Conservation (phyloP, 345 rosid species). For the Eucalyptus polybractea region DNA sequence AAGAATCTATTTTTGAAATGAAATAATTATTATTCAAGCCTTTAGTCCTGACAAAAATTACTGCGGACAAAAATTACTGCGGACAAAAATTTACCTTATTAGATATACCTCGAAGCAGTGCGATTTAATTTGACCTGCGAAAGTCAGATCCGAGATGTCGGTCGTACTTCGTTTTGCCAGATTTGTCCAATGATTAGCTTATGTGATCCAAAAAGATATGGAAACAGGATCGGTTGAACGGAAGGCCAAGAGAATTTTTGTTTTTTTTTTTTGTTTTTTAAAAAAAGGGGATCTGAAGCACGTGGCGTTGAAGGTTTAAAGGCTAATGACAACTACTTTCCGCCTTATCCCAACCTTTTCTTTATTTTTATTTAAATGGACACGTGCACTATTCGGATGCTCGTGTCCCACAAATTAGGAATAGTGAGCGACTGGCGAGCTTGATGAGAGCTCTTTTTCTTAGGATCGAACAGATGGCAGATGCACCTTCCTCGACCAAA, state of each 20-base stretch:
- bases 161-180: background rate
- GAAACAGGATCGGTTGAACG: background rate
- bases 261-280: too few species aligned
- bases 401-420: background rate
- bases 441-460: background rate
- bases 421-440: background rate
- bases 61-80: background rate
- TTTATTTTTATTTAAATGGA: background rate
- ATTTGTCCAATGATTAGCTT: background rate
- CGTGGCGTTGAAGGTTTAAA: background rate
- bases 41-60: too few species aligned
- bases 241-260: background rate
- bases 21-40: background rate
- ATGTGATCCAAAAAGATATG: background rate
- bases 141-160: background rate
- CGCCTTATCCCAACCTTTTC: background rate
- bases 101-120: background rate
- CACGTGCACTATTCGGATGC: background rate
- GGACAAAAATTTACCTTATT: background rate
- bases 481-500: background rate
- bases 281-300: background rate
- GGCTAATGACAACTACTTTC: background rate
- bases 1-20: too few species aligned
- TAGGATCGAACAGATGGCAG: background rate
- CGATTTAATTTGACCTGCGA: background rate